A percentile compares a stretch with the other conserved stretches of the same genome.
These are phyloP conservation scores for Exophiala phaeomuriformis DNA, from an alignment of 2,329 filamentous ascomycete species.

Conservation along the genomic window DNA sequence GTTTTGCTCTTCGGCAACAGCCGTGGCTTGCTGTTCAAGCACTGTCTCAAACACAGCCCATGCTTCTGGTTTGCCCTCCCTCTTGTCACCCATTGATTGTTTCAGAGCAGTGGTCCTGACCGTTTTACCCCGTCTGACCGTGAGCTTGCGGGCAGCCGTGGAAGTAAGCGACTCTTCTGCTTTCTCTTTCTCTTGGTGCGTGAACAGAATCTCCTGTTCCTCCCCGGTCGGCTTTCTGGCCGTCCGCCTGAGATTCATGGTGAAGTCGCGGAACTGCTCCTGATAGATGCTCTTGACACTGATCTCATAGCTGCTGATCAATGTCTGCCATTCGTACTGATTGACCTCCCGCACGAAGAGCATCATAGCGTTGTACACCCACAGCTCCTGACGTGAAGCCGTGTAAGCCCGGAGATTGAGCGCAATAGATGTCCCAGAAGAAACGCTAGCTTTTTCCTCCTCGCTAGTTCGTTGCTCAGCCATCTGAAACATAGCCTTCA, in stretches of 20 bases:
- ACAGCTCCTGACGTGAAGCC: conserved; percentile 63
- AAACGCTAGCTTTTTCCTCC: conserved; percentile 44
- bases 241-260: conserved; percentile 70
- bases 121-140: conserved; percentile 88
- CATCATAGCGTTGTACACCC: conserved; percentile 81
- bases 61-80: conserved; percentile 61
- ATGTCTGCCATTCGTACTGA: conserved; percentile 67
- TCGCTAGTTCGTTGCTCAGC: conserved; percentile 64
- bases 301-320: conserved; percentile 73
- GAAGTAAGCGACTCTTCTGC: conserved; percentile 59
- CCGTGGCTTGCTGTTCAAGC: conserved; percentile 71
- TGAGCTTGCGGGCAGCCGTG: conserved; percentile 76
- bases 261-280: conserved; percentile 70
- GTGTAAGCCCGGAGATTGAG: conserved; percentile 66
- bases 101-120: conserved; percentile 41
- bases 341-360: conserved; percentile 85
- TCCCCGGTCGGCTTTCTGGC: conserved; percentile 68
- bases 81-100: conserved; percentile 43
- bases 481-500: conserved; percentile 71
- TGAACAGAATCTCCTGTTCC: conserved; percentile 80
- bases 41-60: conserved; percentile 76
- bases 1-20: conserved; percentile 90
- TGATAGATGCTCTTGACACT: conserved; percentile 71
- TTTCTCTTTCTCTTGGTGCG: conserved; percentile 79
- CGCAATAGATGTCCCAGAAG: conserved; percentile 47